A percentile compares a stretch with the other conserved stretches of the same genome.
Conservation (phyloP, 116 monocot genomes). For the Iris pallida region DNA sequence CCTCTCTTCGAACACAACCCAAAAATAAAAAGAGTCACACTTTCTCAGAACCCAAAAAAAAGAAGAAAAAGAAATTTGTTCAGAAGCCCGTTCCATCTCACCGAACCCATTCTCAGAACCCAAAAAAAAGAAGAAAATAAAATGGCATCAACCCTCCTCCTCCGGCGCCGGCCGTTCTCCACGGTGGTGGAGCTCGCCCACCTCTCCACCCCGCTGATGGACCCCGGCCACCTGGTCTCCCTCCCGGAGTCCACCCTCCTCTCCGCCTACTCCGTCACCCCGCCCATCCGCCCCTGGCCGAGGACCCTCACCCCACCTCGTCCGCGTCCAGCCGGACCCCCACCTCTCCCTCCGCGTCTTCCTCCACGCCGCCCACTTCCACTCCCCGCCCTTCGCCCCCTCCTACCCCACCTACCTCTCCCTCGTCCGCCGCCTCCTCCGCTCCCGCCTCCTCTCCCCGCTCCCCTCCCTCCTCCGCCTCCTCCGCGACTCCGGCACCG, state of each 20-base stretch:
- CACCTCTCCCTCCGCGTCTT: slow-evolving; percentile 40
- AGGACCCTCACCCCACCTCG: slow-evolving; percentile 36
- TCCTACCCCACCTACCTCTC: slow-evolving; percentile 52
- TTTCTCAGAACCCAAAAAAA: too few relatives aligned
- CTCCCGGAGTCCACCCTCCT: slow-evolving; percentile 42
- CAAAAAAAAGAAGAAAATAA: too few relatives aligned
- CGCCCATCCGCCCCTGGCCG: slow-evolving; percentile 72
- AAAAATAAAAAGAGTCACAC: too few relatives aligned
- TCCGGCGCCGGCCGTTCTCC: slow-evolving; percentile 11
- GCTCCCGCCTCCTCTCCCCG: slow-evolving; percentile 33
- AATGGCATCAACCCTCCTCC: too few relatives aligned
- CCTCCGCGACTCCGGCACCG: slow-evolving; percentile 30
- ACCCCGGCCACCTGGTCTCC: slow-evolving; percentile 25
- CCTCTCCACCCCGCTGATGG: slow-evolving; percentile 27
- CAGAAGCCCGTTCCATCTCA: too few relatives aligned
- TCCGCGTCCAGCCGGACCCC: slow-evolving; percentile 35
- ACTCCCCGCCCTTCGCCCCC: slow-evolving; percentile 50
- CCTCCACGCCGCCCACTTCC: slow-evolving; percentile 50
- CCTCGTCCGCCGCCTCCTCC: slow-evolving; percentile 47
- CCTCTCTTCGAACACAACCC: too few relatives aligned
- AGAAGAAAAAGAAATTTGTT: too few relatives aligned
- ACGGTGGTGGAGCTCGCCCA: slow-evolving; percentile 30
- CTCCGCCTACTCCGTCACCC: slow-evolving; percentile 44
- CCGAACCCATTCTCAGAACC: too few relatives aligned
- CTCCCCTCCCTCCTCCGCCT: slow-evolving; percentile 39